Conservation (phyloP, 2,329 filamentous ascomycete genomes). For the Fusarium papillatum region DNA sequence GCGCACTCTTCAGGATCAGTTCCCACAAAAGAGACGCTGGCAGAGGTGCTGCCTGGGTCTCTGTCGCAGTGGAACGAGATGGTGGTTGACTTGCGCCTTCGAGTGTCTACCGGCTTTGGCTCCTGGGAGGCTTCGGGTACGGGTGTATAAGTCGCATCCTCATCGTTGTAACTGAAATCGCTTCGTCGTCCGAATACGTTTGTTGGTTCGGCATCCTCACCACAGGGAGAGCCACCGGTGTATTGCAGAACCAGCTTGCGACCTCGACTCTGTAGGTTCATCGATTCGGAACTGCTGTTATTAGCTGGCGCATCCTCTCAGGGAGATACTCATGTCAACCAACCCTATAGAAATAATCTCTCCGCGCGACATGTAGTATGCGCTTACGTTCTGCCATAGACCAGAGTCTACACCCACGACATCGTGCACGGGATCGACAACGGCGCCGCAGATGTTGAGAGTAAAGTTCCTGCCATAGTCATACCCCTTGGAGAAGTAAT, state of each 20-base stretch:
- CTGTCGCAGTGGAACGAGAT: slow-evolving; percentile 95
- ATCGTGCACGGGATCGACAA: slow-evolving; percentile 75
- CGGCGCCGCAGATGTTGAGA: slow-evolving; percentile 83
- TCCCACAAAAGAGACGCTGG: slow-evolving; percentile 87
- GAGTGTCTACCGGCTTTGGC: slow-evolving; percentile 36
- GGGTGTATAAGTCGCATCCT: slow-evolving; percentile 28
- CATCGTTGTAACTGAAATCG: slow-evolving; percentile 45
- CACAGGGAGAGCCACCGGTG: slow-evolving; percentile 82
- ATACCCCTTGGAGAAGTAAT: slow-evolving; percentile 77
- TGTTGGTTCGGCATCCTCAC: slow-evolving; percentile 56
- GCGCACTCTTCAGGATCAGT: slow-evolving; percentile 89
- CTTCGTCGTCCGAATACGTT: slow-evolving; percentile 40
- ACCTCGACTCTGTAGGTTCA: slow-evolving; percentile 70
- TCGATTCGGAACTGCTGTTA: slow-evolving; percentile 58
- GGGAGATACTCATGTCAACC: slow-evolving; percentile 44
- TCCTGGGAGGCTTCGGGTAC: slow-evolving; percentile 33
- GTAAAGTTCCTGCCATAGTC: slow-evolving; percentile 89
- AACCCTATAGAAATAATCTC: slow-evolving; percentile 83
- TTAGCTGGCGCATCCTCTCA: slow-evolving; percentile 25
- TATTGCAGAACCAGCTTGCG: slow-evolving; percentile 85
- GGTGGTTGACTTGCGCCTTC: slow-evolving; percentile 81
- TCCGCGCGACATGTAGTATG: slow-evolving; percentile 77
- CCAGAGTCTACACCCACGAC: slow-evolving; percentile 74
- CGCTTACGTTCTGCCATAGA: slow-evolving; percentile 81
- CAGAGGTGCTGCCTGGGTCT: slow-evolving; percentile 77